Conservation (phyloP, 83 land plant genomes). For the Larix sibirica region DNA sequence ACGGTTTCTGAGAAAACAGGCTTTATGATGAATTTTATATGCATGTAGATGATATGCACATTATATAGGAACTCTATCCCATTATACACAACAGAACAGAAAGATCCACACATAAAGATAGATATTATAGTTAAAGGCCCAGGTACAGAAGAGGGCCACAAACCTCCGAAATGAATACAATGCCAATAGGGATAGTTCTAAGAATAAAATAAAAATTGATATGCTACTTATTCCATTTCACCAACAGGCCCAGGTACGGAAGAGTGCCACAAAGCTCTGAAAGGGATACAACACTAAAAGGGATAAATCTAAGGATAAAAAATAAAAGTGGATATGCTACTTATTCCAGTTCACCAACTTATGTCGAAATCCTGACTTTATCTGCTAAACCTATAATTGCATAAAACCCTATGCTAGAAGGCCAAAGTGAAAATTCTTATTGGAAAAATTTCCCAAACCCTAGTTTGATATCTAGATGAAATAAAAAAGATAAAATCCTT, state of each 20-base stretch:
- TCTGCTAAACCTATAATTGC: too few species aligned
- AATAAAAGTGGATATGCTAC: background rate
- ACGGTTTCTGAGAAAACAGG: background rate
- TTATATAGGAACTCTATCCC: background rate
- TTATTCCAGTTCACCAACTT: background rate
- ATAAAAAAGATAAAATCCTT: too few species aligned
- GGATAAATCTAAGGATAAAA: background rate
- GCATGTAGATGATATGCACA: background rate
- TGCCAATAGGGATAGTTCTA: too few species aligned
- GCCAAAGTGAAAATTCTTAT: too few species aligned
- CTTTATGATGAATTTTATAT: background rate
- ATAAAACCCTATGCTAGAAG: too few species aligned
- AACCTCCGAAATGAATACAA: too few species aligned
- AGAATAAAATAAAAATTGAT: too few species aligned
- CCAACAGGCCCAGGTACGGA: background rate
- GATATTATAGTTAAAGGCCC: background rate
- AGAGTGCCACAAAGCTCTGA: too few species aligned
- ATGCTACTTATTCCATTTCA: too few species aligned
- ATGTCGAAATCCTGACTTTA: background rate
- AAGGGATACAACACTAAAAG: background rate
- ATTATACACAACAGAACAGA: conserved; percentile 3
- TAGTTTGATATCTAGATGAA: too few species aligned
- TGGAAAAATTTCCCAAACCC: too few species aligned
- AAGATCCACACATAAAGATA: background rate
- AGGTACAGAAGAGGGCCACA: too few species aligned